Percentiles rank a stretch among this genome's conserved stretches.
Evolutionary conservation across 2,329 filamentous ascomycete species (phyloP).

Genomic region (Didymella segeticola): DNA sequence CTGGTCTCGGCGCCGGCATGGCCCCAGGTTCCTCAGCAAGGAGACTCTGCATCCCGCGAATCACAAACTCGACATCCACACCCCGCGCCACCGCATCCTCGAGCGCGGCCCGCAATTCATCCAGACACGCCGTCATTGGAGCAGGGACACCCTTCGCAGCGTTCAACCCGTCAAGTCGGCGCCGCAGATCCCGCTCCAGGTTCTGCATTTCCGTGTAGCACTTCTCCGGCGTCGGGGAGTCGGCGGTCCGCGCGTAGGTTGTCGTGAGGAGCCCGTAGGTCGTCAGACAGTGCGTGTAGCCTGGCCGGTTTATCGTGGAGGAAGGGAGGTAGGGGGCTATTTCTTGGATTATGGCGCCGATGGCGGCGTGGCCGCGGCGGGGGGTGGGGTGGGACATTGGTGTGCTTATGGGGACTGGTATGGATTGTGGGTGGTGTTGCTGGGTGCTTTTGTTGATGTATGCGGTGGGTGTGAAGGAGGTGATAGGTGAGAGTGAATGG

Average conservation of each 20-base stretch:
- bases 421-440: background rate
- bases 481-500: background rate
- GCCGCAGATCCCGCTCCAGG: conserved; percentile 23
- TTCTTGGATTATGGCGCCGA: conserved; percentile 26
- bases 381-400: background rate
- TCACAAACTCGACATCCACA: conserved; percentile 18
- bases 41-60: conserved; percentile 11
- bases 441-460: background rate
- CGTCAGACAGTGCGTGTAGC: conserved; percentile 25
- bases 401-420: background rate
- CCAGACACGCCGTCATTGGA: conserved; percentile 25
- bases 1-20: conserved; percentile 15
- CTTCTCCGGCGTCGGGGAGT: conserved; percentile 15
- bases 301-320: conserved; percentile 17
- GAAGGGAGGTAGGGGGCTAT: conserved; percentile 30
- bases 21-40: conserved; percentile 14
- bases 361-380: conserved; percentile 22
- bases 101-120: conserved; percentile 23
- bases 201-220: conserved; percentile 28
- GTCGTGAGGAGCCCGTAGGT: conserved; percentile 29
- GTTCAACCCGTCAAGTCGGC: conserved; percentile 22
- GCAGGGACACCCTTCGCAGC: conserved; percentile 25
- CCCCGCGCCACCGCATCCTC: conserved; percentile 18
- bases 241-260: conserved; percentile 19
- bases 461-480: no score